phyloP scores from a whole-genome alignment of 1,139 yeast genomes.

The Ashbya aceris region DNA sequence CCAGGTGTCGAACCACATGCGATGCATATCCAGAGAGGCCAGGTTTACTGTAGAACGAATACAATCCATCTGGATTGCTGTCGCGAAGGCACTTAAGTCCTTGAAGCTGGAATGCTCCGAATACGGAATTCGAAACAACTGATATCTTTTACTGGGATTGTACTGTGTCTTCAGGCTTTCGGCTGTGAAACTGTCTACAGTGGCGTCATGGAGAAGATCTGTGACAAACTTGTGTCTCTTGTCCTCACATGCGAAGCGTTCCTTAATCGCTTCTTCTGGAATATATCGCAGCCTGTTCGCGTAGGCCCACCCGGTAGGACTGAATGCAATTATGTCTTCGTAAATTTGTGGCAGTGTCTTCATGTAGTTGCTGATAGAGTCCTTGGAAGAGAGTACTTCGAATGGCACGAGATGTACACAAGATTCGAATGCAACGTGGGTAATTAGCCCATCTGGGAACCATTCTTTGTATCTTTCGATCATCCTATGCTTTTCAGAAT shows the following conservation, averaged over 20 bases:
- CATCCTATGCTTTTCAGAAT: constrained; percentile 13
- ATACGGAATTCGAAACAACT: constrained; percentile 66
- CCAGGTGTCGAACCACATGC: constrained; percentile 42
- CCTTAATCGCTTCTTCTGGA: not conserved
- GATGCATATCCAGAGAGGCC: constrained; percentile 37
- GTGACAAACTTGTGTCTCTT: constrained; percentile 1
- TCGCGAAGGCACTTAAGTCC: constrained; percentile 61
- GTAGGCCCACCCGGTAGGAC: constrained; percentile 89
- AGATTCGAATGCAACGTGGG: constrained; percentile 39
- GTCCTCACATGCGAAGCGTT: not conserved
- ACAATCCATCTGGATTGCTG: constrained; percentile 38
- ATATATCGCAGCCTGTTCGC: constrained; percentile 10
- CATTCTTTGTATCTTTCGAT: constrained; percentile 12
- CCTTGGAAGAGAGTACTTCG: constrained; percentile 37
- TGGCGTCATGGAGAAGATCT: constrained; percentile 9
- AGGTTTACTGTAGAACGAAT: constrained; percentile 78
- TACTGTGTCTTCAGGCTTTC: constrained; percentile 29
- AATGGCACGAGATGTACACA: constrained; percentile 67
- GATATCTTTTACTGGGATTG: constrained; percentile 27
- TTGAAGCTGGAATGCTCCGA: constrained; percentile 89
- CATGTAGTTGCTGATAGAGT: constrained; percentile 40
- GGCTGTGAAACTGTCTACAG: constrained; percentile 15
- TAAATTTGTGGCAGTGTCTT: constrained; percentile 39
- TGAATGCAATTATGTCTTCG: constrained; percentile 51
- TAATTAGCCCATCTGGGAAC: constrained; percentile 27